Percentiles rank a stretch among this genome's conserved stretches.
Evolutionary conservation across 2,329 filamentous ascomycete species (phyloP).

Genomic region (Colletotrichum karsti): DNA sequence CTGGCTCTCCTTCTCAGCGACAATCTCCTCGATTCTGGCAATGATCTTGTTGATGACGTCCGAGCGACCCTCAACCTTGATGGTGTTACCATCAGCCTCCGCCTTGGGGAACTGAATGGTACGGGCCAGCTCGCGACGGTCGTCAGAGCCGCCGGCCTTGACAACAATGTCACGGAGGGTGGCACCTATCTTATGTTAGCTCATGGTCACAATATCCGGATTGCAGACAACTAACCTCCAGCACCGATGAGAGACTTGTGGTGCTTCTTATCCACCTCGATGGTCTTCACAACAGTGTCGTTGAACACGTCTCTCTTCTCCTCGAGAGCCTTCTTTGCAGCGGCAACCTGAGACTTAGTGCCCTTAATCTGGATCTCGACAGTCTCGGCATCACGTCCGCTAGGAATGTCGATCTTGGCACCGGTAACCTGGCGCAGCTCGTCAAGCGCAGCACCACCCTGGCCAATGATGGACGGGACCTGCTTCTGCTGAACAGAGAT

Average conservation of each 20-base stretch:
- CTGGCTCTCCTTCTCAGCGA: constrained; percentile 85
- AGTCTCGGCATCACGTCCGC: constrained; percentile 75
- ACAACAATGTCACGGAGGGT: constrained; percentile 88
- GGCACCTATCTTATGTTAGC: constrained; percentile 68
- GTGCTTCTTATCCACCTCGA: constrained; percentile 94
- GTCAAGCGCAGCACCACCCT: constrained; percentile 90
- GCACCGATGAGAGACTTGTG: constrained; percentile 90
- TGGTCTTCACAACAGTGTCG: constrained; percentile 82
- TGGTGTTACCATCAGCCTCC: constrained; percentile 81
- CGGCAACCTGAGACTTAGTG: constrained; percentile 88
- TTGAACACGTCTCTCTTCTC: constrained; percentile 90
- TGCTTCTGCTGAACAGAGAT: constrained; percentile 91
- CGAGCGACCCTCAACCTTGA: constrained; percentile 87
- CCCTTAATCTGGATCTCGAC: constrained; percentile 94
- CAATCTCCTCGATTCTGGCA: constrained; percentile 81
- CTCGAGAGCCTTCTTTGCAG: constrained; percentile 89
- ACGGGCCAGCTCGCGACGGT: constrained; percentile 83
- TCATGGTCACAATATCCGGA: neutral
- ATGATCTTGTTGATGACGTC: constrained; percentile 90
- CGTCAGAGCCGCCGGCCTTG: constrained; percentile 88
- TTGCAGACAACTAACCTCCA: constrained; percentile 70
- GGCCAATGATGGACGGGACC: constrained; percentile 91
- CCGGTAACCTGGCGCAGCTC: constrained; percentile 85
- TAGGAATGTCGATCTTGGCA: constrained; percentile 91
- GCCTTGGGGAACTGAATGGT: constrained; percentile 95